Evolutionary conservation across 1,284 basidiomycete genomes (phyloP), one percentile per base, ranked within the genome.

Genomic region (Sphagnurus paluster): DNA sequence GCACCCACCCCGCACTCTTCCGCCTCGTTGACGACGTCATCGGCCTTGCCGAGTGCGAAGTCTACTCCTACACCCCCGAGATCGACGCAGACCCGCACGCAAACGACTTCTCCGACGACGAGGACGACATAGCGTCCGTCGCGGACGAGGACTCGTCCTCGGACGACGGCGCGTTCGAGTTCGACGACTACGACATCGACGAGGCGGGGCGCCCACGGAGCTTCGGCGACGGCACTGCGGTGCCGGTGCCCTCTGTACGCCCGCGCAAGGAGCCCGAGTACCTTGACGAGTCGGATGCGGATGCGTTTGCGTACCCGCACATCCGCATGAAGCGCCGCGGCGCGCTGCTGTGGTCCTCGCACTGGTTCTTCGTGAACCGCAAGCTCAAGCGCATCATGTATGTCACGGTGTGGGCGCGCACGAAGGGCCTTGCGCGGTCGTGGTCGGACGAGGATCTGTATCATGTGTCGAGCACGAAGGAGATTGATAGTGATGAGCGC

Each of bases 361-460:
- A 98, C 65, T 97, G 93, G 82, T 98, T 99, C 74, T 97, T 99
- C 75, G 78, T 95, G 64, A 97, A 95, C 74, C 81, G 87, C 63
- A 96, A 93, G 64, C 72, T 86, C 69, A 98, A 97, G 73, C 84
- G 96, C 16, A 85, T 99, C 58, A 68, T 99, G 40, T 98, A 97
- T 67, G 82, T 98, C 49, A 91, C 92, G 0, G 84, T 93, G 5
- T 98, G 93, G 92, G 91, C 93, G n/a, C 80, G 88, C 29, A 87
- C 89, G 43, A 80, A 78, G 56, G 77, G 80, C 39, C 69, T 80
- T 11, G 67, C 69, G 11, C 67, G 78, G 25, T 73, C 73, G 42
- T 84, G 77, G 74, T 71, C 72, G 37, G 79, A 79, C 26, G 70
- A 70, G 23, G 74, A 75, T 34, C 39, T 61, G 36, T 60, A 60